These are phyloP conservation scores for Zychaea mexicana DNA, from an alignment of 371 early-diverging fungal species.

Conservation along the genomic window DNA sequence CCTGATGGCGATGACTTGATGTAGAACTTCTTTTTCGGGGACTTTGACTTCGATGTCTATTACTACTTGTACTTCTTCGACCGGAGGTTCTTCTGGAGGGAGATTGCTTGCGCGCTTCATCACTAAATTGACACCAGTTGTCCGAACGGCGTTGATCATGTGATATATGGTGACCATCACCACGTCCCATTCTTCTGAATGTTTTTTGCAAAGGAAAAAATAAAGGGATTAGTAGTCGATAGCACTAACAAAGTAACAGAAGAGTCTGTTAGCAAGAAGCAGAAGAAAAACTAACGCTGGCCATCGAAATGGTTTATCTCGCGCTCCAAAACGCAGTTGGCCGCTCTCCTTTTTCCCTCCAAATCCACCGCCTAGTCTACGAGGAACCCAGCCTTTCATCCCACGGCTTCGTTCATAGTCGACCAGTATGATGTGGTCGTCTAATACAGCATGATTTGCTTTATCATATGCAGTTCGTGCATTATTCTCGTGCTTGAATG, in stretches of 20 bases:
- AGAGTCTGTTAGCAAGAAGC: background rate
- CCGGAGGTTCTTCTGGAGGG: background rate
- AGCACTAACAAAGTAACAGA: too few relatives aligned
- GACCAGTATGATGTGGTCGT: conserved; percentile 50
- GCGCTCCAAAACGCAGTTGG: conserved; percentile 63
- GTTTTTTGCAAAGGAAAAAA: too few relatives aligned
- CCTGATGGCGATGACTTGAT: background rate
- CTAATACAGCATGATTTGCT: conserved; percentile 36
- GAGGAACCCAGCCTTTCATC: conserved; percentile 63
- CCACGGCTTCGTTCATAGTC: conserved; percentile 60
- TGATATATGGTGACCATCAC: background rate
- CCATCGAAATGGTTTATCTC: conserved; percentile 57
- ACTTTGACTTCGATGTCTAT: background rate
- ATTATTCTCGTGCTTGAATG: conserved; percentile 31
- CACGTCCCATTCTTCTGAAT: background rate
- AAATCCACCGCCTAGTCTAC: conserved; percentile 65
- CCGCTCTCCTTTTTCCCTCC: conserved; percentile 67
- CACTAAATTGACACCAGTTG: background rate
- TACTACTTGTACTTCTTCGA: background rate
- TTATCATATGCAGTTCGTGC: conserved; percentile 48
- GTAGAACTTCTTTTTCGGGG: background rate
- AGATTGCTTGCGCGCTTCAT: background rate
- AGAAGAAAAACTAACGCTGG: conserved; percentile 30
- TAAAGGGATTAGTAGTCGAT: too few relatives aligned
- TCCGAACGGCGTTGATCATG: conserved; percentile 9